Base-by-base conservation (phyloP, 257 asterid genomes). In the Penstemon newberryi region DNA sequence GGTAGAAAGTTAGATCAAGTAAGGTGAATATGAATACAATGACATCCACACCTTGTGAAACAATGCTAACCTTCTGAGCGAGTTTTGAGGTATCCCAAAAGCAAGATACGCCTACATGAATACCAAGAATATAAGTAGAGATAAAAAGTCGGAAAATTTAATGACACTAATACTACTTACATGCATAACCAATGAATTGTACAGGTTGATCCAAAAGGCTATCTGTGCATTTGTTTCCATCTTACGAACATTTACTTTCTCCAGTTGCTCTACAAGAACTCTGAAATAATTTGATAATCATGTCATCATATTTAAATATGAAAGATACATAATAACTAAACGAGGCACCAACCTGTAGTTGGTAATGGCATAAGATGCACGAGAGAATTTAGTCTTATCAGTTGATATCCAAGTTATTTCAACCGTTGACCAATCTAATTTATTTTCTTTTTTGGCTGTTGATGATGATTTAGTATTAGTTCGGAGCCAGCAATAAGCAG, bases 181-280 rank as follows among this genome's bases (percentile, higher is more conserved):
- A 83, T 85, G 91, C 88, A 85, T 83, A 60, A 85, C 76, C 77
- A 85, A 77, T 65, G 91, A 75, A 79, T 85, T 85, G 72, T 85
- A 83, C 78, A 85, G 60, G 77, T 85, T 85, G 81, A 85, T 85
- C 91, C 91, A 85, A 70, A 85, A 85, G 9, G 91, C 87, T 65
- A 71, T 58, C 77, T 81, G 79, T 39, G 80, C 78, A 68, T 79
- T 78, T 33, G 73, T 62, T 44, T 65, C 88, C 88, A 85, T 83
- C 75, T 79, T 80, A 49, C 74, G 61, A 59, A 81, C 60, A 50
- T 64, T 77, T 55, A 77, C 82, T 70, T 76, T 79, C 73, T 85
- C 91, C 71, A 85, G 69, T 71, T 85, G 91, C 60, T 83, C 88
- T 71, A 85, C 88, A 63, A 85, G 72, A 68, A 83, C 73, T 61